phyloP scores from a whole-genome alignment of 2,329 filamentous ascomycete species.

The Xylaria sp. region DNA sequence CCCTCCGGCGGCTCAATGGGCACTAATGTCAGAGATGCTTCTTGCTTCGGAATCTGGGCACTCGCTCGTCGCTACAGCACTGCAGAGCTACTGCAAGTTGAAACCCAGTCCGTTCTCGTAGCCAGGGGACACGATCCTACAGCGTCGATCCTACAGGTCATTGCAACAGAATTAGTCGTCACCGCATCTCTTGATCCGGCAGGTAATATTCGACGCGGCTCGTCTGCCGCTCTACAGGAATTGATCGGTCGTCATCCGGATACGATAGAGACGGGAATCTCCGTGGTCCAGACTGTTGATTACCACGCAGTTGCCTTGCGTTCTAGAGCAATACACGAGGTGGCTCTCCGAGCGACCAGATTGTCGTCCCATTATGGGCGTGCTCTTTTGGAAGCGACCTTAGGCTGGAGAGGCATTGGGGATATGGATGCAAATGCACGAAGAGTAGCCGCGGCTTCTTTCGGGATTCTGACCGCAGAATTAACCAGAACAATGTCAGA shows the following conservation, averaged over 20 bases:
- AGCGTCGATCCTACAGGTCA: conserved; percentile 69
- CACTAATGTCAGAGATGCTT: conserved; percentile 90
- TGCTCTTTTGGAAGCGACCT: conserved; percentile 71
- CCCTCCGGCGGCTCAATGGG: conserved; percentile 85
- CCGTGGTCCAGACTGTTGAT: conserved; percentile 86
- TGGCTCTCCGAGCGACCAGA: conserved; percentile 71
- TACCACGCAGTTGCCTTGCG: conserved; percentile 93
- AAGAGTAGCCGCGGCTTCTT: conserved; percentile 71
- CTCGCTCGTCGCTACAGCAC: conserved; percentile 87
- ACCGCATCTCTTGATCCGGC: conserved; percentile 86
- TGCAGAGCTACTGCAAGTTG: conserved; percentile 71
- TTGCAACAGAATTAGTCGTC: conserved; percentile 81
- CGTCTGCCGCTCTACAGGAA: conserved; percentile 93
- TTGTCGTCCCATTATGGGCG: conserved; percentile 72
- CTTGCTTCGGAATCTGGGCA: conserved; percentile 96
- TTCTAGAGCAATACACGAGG: conserved; percentile 78
- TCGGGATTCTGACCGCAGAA: conserved; percentile 63
- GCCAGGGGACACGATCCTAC: conserved; percentile 45
- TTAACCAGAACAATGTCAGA: conserved; percentile 39
- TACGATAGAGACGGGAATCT: conserved; percentile 79
- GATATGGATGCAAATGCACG: conserved; percentile 78
- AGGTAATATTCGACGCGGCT: conserved; percentile 90
- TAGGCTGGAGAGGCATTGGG: conserved; percentile 88
- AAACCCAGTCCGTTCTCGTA: conserved; percentile 52
- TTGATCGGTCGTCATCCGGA: conserved; percentile 92